Conservation (phyloP, 2,329 filamentous ascomycete genomes). For the Diplodia corticola region DNA sequence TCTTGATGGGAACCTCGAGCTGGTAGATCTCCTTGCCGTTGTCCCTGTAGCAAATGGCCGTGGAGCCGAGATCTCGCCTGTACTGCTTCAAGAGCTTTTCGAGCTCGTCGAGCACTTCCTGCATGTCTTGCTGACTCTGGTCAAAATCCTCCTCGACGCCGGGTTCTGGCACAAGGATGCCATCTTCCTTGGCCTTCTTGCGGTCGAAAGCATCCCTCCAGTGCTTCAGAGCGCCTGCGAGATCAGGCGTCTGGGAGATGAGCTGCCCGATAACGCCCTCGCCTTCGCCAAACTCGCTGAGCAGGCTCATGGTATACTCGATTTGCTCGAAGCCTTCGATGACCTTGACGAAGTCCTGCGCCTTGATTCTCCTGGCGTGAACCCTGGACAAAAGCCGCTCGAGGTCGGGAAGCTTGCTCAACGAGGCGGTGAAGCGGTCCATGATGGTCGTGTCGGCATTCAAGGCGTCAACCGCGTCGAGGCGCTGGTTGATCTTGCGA, state of each 20-base stretch:
- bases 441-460: conserved; percentile 79
- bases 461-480: conserved; percentile 91
- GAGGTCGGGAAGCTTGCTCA: conserved; percentile 89
- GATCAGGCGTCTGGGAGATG: conserved; percentile 80
- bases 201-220: conserved; percentile 95
- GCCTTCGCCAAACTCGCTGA: conserved; percentile 71
- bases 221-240: conserved; percentile 70
- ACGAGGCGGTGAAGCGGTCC: conserved; percentile 83
- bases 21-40: conserved; percentile 98
- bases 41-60: conserved; percentile 60
- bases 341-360: conserved; percentile 90
- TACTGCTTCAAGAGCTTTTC: conserved; percentile 69
- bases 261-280: conserved; percentile 83
- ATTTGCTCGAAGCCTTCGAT: conserved; percentile 98
- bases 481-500: conserved; percentile 82
- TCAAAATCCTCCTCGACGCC: conserved; percentile 95
- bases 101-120: conserved; percentile 72
- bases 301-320: conserved; percentile 84
- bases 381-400: conserved; percentile 92
- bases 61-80: conserved; percentile 72
- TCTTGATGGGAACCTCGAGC: conserved; percentile 80
- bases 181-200: conserved; percentile 72
- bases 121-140: conserved; percentile 72
- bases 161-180: conserved; percentile 78
- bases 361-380: conserved; percentile 85